Evolutionary conservation across 768 basidiomycete species (phyloP).

Genomic region (Lepiota venenata): DNA sequence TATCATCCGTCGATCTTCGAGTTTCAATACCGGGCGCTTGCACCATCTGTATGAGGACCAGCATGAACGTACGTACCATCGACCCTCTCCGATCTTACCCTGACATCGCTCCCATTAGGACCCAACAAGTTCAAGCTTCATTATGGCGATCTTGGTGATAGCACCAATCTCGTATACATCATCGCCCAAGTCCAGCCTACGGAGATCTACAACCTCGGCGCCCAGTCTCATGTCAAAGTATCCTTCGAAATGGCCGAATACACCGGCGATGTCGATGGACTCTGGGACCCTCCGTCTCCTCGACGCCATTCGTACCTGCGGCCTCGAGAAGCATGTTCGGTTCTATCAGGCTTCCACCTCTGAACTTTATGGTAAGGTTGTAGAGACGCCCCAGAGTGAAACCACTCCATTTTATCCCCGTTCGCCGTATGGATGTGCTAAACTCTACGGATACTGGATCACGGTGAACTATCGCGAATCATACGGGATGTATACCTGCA

Average conservation of each 20-base stretch:
- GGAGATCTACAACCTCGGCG: conserved; percentile 97
- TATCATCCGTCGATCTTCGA: conserved; percentile 95
- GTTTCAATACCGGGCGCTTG: conserved; percentile 95
- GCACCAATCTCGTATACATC: conserved; percentile 96
- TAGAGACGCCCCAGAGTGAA: conserved; percentile 93
- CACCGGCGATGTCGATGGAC: conserved; percentile 94
- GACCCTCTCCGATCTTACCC: conserved; percentile 3
- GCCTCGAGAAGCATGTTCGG: conserved; percentile 86
- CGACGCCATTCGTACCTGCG: conserved; percentile 94
- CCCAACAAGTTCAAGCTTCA: conserved; percentile 80
- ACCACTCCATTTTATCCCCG: conserved; percentile 99
- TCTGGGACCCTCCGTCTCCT: conserved; percentile 94
- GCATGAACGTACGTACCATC: conserved; percentile 69
- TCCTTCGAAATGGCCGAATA: conserved; percentile 99
- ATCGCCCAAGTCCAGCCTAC: conserved; percentile 92
- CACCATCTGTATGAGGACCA: conserved; percentile 93
- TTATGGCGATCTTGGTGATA: conserved; percentile 93
- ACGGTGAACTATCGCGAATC: conserved; percentile 92
- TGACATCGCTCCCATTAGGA: conserved; percentile 32
- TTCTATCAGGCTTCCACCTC: conserved; percentile 99
- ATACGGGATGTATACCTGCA: conserved; percentile 95
- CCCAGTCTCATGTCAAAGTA: conserved; percentile 98
- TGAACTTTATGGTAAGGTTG: conserved; percentile 95
- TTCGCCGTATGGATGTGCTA: conserved; percentile 93
- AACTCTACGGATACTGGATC: conserved; percentile 91